Percentiles rank a stretch among this genome's conserved stretches.
These are phyloP conservation scores for Amphichorda felina DNA, from an alignment of 2,329 filamentous ascomycete genomes.

Conservation along the genomic window DNA sequence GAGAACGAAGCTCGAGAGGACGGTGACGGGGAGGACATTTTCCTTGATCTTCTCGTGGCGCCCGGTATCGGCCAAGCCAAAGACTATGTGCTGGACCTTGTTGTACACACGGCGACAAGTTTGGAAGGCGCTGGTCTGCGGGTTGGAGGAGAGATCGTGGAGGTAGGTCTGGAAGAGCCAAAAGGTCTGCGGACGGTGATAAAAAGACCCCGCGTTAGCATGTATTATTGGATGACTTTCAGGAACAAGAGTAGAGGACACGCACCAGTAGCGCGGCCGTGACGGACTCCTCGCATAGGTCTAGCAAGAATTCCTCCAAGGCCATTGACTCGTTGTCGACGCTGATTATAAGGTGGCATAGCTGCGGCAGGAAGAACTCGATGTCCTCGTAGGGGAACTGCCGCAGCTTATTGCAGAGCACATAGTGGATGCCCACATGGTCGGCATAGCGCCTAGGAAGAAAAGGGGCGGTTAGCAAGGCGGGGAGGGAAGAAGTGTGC, in stretches of 20 bases:
- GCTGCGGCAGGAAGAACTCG: constrained; percentile 80
- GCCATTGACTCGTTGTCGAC: constrained; percentile 89
- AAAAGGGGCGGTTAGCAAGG: constrained; percentile 14
- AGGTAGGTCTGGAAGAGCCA: constrained; percentile 86
- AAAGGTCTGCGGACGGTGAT: constrained; percentile 55
- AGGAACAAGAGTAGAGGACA: constrained; percentile 6
- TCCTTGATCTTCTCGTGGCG: constrained; percentile 68
- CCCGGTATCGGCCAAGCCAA: constrained; percentile 59
- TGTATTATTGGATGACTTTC: not conserved
- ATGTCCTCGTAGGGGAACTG: constrained; percentile 86
- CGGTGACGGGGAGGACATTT: constrained; percentile 68
- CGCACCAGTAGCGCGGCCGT: constrained; percentile 71
- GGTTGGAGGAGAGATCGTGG: constrained; percentile 65
- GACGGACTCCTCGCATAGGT: constrained; percentile 78
- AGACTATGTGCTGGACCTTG: constrained; percentile 79
- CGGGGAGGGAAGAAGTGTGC: not conserved
- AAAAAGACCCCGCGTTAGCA: not conserved
- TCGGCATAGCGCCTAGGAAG: constrained; percentile 66
- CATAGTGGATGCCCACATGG: constrained; percentile 83
- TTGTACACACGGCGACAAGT: constrained; percentile 79
- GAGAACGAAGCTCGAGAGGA: constrained; percentile 69
- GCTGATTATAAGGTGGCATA: constrained; percentile 81
- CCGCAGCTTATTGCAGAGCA: constrained; percentile 77
- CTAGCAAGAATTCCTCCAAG: constrained; percentile 75
- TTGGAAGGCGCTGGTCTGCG: constrained; percentile 66